Evolutionary conservation across 768 basidiomycete genomes (phyloP).

Genomic region (Clitopilus passeckerianus): DNA sequence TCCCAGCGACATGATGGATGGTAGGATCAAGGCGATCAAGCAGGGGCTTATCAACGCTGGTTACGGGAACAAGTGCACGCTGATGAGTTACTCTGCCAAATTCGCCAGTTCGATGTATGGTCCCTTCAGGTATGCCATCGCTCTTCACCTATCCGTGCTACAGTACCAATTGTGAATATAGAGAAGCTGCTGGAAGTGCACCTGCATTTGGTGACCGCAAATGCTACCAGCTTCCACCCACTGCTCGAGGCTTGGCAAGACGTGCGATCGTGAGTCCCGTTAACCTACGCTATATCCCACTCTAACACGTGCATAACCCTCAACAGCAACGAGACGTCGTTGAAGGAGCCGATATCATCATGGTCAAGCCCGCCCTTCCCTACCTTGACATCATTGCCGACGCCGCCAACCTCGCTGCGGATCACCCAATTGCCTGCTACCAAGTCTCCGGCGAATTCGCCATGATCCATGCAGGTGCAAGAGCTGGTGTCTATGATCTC

Average conservation of each 20-base stretch:
- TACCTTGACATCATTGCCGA: conserved; percentile 97
- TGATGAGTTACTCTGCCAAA: conserved; percentile 98
- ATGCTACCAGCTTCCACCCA: conserved; percentile 95
- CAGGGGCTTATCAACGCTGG: conserved; percentile 77
- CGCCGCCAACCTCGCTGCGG: conserved; percentile 71
- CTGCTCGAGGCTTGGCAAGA: conserved; percentile 83
- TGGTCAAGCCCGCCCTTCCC: conserved; percentile 96
- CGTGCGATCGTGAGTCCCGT: conserved; percentile 76
- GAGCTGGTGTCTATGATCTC: conserved; percentile 90
- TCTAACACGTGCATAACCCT: no score
- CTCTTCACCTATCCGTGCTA: background rate
- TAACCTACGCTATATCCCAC: background rate
- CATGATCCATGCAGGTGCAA: conserved; percentile 93
- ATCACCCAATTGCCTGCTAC: conserved; percentile 95
- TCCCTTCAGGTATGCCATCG: conserved; percentile 76
- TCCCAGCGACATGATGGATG: conserved; percentile 99
- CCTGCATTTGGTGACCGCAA: conserved; percentile 94
- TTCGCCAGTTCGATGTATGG: conserved; percentile 95
- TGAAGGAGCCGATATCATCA: conserved; percentile 97
- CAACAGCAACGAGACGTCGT: conserved; percentile 74
- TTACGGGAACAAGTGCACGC: conserved; percentile 79
- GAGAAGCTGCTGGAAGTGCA: conserved; percentile 96
- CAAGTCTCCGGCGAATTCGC: conserved; percentile 98
- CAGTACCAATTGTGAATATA: conserved; percentile 21
- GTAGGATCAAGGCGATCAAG: conserved; percentile 88